Evolutionary conservation across 495 filamentous ascomycete species (phyloP).

Genomic region (Evernia prunastri): DNA sequence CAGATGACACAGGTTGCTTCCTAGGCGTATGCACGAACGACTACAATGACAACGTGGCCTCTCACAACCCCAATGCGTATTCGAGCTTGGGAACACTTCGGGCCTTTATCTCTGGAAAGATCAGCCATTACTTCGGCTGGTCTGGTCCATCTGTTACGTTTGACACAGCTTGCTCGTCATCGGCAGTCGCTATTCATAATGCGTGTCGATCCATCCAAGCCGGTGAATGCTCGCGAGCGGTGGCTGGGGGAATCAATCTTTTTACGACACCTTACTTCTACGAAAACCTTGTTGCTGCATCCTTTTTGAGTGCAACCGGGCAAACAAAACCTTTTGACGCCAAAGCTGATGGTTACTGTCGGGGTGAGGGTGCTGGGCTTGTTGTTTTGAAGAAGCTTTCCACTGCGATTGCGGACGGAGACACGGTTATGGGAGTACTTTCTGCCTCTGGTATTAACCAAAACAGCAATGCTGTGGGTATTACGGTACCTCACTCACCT

Average conservation of each 20-base stretch:
- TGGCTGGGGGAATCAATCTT: constrained; percentile 41
- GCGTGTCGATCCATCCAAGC: constrained; percentile 34
- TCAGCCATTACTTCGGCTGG: constrained; percentile 43
- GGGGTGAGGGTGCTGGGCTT: constrained; percentile 58
- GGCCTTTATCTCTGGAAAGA: constrained; percentile 29
- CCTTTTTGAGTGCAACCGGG: constrained; percentile 39
- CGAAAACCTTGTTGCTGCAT: constrained; percentile 36
- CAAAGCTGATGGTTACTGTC: constrained; percentile 66
- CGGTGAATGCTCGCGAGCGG: constrained; percentile 36
- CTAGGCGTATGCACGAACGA: constrained; percentile 32
- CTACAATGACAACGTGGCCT: constrained; percentile 34
- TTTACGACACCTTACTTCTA: constrained; percentile 34
- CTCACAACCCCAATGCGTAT: constrained; percentile 32
- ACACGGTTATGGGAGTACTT: constrained; percentile 58
- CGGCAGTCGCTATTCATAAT: constrained; percentile 37
- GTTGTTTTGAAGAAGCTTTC: constrained; percentile 62
- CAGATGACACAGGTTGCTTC: constrained; percentile 34
- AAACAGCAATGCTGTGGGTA: constrained; percentile 57
- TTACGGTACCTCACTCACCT: constrained; percentile 48
- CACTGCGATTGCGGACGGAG: constrained; percentile 54
- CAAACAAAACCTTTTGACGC: constrained; percentile 66
- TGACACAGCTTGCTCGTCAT: constrained; percentile 46
- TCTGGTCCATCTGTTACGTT: constrained; percentile 41
- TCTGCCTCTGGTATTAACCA: constrained; percentile 59
- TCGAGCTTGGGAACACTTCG: constrained; percentile 30